Evolutionary conservation across 2,329 filamentous ascomycete species (phyloP).

Genomic region (Botryotinia convoluta): DNA sequence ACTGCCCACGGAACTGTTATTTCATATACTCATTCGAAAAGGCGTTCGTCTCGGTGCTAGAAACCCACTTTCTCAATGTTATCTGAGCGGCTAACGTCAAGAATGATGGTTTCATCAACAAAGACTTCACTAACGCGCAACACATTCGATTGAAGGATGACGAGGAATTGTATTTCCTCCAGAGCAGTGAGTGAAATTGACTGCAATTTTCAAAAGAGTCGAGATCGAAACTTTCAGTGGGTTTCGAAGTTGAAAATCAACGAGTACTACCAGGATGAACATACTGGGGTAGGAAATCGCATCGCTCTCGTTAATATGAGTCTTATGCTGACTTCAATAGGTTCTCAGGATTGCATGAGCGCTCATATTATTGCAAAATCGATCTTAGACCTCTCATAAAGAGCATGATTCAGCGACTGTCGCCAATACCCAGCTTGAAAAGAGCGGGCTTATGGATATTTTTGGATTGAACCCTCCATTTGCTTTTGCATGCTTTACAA

Average conservation of each 20-base stretch:
- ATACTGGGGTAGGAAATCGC: not conserved
- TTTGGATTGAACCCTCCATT: not conserved
- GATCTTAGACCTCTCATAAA: not conserved
- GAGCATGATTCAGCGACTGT: accelerated
- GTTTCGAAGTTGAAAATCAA: not conserved
- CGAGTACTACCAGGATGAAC: accelerated
- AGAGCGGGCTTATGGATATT: not conserved
- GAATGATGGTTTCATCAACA: slow-evolving; percentile 34
- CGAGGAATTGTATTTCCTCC: slow-evolving; percentile 36
- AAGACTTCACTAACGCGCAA: slow-evolving; percentile 29
- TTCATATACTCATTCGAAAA: not conserved
- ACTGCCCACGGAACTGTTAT: not conserved
- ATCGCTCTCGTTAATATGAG: accelerated
- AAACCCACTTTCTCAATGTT: slow-evolving; percentile 29
- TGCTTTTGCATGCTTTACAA: not conserved
- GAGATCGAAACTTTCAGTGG: accelerated
- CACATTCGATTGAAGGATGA: slow-evolving; percentile 29
- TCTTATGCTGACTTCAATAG: not conserved
- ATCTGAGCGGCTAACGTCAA: slow-evolving; percentile 31
- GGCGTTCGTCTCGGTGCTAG: slow-evolving; percentile 34
- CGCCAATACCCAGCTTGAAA: accelerated
- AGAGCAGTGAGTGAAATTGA: slow-evolving; percentile 38
- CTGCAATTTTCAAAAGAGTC: slow-evolving; percentile 32
- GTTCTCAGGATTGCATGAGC: not conserved
- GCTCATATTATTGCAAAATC: not conserved